phyloP scores from a whole-genome alignment of 768 basidiomycete species.

The Rhodotorula diobovata region DNA sequence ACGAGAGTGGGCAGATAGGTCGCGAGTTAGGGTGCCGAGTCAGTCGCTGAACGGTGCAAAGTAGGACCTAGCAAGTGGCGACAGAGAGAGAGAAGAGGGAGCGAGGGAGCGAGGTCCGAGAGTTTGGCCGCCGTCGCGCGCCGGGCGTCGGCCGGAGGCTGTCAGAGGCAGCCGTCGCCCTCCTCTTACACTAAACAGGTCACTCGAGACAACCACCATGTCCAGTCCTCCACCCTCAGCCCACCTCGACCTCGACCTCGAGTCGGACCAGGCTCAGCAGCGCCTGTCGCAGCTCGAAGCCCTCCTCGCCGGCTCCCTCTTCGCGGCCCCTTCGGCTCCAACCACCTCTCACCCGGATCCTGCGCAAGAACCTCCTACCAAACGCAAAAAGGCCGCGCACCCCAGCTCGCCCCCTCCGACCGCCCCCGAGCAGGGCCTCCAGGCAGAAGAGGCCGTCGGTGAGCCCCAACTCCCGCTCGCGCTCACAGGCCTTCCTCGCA shows the following conservation, averaged over 20 bases:
- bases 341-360: background rate
- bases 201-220: background rate
- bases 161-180: too few relatives aligned
- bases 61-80: too few relatives aligned
- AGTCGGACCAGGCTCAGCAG: background rate
- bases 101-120: too few relatives aligned
- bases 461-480: background rate
- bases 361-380: background rate
- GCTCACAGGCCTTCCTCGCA: background rate
- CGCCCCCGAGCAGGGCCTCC: background rate
- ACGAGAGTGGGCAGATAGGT: too few relatives aligned
- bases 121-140: too few relatives aligned
- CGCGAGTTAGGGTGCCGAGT: too few relatives aligned
- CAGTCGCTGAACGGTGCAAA: too few relatives aligned
- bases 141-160: too few relatives aligned
- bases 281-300: constrained; percentile 26
- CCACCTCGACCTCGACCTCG: background rate
- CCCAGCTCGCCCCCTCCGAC: background rate
- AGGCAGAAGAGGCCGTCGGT: background rate
- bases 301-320: constrained; percentile 14
- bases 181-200: too few relatives aligned
- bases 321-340: background rate
- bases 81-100: too few relatives aligned
- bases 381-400: background rate
- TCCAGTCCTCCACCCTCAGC: background rate